Conservation (phyloP, 202 grass and related monocot species). For the Eragrostis tef region DNA sequence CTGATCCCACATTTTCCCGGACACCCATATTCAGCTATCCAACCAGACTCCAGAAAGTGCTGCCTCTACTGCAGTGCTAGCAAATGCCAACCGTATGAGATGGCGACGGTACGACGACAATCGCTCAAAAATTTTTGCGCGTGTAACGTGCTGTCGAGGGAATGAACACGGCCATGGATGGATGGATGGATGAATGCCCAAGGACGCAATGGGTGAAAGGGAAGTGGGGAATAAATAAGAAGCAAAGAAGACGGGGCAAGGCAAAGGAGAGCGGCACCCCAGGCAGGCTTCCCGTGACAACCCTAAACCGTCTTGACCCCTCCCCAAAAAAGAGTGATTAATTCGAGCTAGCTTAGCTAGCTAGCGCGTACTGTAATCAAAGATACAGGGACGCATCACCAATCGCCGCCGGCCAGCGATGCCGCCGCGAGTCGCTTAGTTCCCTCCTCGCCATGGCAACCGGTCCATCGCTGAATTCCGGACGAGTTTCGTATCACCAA, state of each 20-base stretch:
- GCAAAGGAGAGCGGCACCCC: constrained; percentile 29
- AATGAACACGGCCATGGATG: constrained; percentile 42
- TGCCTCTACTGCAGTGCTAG: background rate
- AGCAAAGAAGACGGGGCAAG: constrained; percentile 9
- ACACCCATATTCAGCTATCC: background rate
- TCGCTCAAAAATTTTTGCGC: background rate
- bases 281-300: constrained; percentile 64
- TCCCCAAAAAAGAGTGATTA: background rate
- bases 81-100: constrained; percentile 47
- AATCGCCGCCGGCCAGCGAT: constrained; percentile 44
- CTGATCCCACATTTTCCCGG: background rate
- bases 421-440: background rate
- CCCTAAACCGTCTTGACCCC: constrained; percentile 52
- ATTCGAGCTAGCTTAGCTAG: constrained; percentile 32
- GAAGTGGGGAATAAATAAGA: constrained; percentile 51
- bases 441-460: constrained; percentile 51
- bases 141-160: constrained; percentile 60
- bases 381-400: constrained; percentile 30
- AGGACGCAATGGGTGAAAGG: constrained; percentile 48
- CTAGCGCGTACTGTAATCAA: background rate
- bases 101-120: constrained; percentile 43
- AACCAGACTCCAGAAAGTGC: background rate
- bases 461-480: background rate
- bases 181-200: constrained; percentile 51
- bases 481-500: background rate